Base-by-base conservation (phyloP, 805 yeast genomes). In the Danielozyma ontarioensis region DNA sequence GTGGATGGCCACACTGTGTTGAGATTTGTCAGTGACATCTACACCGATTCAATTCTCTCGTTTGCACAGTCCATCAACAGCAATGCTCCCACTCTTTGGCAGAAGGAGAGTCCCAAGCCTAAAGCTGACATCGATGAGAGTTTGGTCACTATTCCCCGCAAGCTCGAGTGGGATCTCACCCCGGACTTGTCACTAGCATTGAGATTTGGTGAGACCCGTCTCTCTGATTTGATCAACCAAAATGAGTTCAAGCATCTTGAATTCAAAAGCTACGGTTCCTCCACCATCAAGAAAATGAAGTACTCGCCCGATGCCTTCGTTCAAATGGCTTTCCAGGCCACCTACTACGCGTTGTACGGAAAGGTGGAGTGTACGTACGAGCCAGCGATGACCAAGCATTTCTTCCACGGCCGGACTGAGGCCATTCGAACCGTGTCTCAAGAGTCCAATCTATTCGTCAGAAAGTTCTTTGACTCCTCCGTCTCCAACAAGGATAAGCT, bases 1-100 rank as follows among this genome's bases (percentile, higher is more conserved):
- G 94, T 88, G 17, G 97, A 88, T 59, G 97, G 97, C 36, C 96
- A 88, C 57, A 88, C 97, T 0, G 95, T 88, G 4, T 64, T 88
- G 44, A 64, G 96, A 42, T 82, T 83, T 64, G 95, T 87, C 11
- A 78, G 87, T 25, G 96, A 88, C 57, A 83, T 88, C 35, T 88
- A 88, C 55, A 88, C 96, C 0, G 97, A 88, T 55, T 82, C 95
- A 1, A 86, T 88, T 33, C 64, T 88, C 40, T 74, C 89, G 31
- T 88, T 87, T 68, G 96, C 96, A 7, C 79, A 75, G 48, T 72
- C 83, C 11, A 87, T 88, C 48, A 86, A 88, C 46, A 75, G 76
- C 40, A 79, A 80, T 40, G 68, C 86, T 2, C 90, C 90, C 2
- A 74, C 83, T 4, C 62, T 83, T 29, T 83, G 89, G 89, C 68